Evolutionary conservation across 352 stramenopile species (phyloP).

Genomic region (Pythium dissimile): DNA sequence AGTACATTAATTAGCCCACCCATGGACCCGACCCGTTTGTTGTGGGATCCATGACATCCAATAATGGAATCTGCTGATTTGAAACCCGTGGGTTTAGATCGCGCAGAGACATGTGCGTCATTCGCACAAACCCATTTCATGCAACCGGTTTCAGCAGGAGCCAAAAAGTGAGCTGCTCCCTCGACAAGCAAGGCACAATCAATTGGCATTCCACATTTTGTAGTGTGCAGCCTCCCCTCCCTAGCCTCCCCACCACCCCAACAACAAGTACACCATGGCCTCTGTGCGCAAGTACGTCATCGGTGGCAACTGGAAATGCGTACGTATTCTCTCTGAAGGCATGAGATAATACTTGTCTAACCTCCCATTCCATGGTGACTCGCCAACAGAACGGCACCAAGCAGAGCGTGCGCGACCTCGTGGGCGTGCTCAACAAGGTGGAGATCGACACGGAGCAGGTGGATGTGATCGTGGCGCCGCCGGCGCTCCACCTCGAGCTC

Average conservation of each 20-base stretch:
- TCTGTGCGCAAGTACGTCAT: constrained; percentile 68
- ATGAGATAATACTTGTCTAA: no score
- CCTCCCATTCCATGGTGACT: not conserved
- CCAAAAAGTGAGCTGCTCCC: not conserved
- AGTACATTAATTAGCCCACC: constrained; percentile 1
- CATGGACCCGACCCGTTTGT: constrained; percentile 4
- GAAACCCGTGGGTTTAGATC: constrained; percentile 6
- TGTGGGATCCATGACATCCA: no score
- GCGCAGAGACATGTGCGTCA: not conserved
- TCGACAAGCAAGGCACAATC: not conserved
- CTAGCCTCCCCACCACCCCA: no score
- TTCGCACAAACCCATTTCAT: constrained; percentile 1
- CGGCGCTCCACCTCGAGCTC: constrained; percentile 50
- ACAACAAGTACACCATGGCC: constrained; percentile 32
- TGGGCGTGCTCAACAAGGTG: constrained; percentile 78
- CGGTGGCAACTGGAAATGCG: constrained; percentile 91
- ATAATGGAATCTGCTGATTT: no score
- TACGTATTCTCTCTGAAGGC: constrained; percentile 29
- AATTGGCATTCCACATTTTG: constrained; percentile 20
- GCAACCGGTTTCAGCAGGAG: constrained; percentile 15
- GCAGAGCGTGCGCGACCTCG: constrained; percentile 80
- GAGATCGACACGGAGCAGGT: constrained; percentile 58
- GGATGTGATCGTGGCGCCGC: constrained; percentile 72
- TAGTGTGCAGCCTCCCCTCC: no score
- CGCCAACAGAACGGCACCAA: constrained; percentile 57